These are phyloP conservation scores for Pistacia atlantica DNA, from an alignment of 345 rosid genomes.

Conservation along the genomic window DNA sequence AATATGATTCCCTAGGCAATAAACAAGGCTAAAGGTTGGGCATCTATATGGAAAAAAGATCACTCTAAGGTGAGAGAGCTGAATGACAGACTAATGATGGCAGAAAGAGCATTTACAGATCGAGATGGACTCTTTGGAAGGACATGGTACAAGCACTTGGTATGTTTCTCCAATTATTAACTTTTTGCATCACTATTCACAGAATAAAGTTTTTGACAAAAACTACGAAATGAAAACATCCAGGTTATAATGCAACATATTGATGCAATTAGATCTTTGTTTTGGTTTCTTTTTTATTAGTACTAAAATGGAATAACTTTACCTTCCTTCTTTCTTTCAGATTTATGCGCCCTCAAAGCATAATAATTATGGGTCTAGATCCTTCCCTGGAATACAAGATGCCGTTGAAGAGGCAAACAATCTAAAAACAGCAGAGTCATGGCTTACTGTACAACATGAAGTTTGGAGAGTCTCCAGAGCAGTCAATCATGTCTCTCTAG, in stretches of 20 bases:
- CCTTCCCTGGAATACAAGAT: constrained; percentile 81
- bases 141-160: constrained; percentile 81
- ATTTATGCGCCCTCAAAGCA: constrained; percentile 76
- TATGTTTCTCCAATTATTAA: constrained; percentile 21
- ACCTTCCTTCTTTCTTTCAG: constrained; percentile 29
- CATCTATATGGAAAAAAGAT: constrained; percentile 35
- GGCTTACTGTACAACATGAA: constrained; percentile 74
- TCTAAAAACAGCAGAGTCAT: constrained; percentile 49
- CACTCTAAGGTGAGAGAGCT: constrained; percentile 52
- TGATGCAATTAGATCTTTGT: not conserved
- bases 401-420: constrained; percentile 61
- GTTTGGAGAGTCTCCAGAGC: constrained; percentile 86
- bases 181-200: not conserved
- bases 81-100: constrained; percentile 80
- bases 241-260: not conserved
- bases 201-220: not conserved
- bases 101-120: constrained; percentile 78
- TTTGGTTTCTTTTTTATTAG: not conserved
- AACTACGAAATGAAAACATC: not conserved
- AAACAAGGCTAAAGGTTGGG: constrained; percentile 39
- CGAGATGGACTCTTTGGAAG: constrained; percentile 66
- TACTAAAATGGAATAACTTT: not conserved
- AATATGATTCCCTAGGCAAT: constrained; percentile 35
- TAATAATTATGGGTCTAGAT: constrained; percentile 69
- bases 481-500: constrained; percentile 60